A percentile compares a stretch with the other conserved stretches of the same genome.
phyloP scores from a whole-genome alignment of 1,139 yeast genomes.

The Geotrichum histeridarum region DNA sequence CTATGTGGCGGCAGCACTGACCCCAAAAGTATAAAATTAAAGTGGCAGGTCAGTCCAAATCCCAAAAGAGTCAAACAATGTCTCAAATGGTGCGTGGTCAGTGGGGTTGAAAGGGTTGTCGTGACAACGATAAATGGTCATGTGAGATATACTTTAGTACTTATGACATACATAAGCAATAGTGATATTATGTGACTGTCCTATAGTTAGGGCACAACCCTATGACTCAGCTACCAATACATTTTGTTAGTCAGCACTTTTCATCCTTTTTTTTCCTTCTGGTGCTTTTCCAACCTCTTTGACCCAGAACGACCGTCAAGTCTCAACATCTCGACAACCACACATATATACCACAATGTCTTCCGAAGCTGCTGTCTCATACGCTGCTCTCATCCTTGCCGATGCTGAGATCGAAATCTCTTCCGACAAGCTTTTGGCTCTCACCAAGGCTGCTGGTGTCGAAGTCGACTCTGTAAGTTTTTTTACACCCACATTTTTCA shows the following conservation, averaged over 20 bases:
- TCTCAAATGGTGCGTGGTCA: too few species aligned
- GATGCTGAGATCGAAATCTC: constrained; percentile 91
- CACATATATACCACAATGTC: constrained; percentile 25
- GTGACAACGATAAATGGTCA: too few species aligned
- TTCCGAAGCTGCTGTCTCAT: constrained; percentile 40
- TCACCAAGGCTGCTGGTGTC: constrained; percentile 86
- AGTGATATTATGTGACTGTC: not conserved
- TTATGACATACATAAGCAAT: not conserved
- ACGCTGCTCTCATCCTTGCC: constrained; percentile 93
- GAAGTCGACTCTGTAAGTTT: constrained; percentile 60
- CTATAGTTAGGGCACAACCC: constrained; percentile 9
- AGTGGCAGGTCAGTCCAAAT: too few species aligned
- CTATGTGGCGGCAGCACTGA: too few species aligned
- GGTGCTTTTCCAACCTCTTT: not conserved
- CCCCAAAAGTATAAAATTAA: too few species aligned
- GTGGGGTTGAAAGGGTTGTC: too few species aligned
- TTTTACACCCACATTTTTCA: too few species aligned
- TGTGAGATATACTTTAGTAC: not conserved
- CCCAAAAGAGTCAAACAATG: too few species aligned
- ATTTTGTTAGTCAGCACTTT: not conserved
- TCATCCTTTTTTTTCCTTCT: not conserved
- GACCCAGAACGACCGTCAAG: constrained; percentile 7
- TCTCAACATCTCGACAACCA: not conserved
- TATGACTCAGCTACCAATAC: not conserved
- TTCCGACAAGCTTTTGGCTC: constrained; percentile 76